Evolutionary conservation across 129 eudicot genomes (phyloP).

Genomic region (sunflower (Helianthus annuus)): DNA sequence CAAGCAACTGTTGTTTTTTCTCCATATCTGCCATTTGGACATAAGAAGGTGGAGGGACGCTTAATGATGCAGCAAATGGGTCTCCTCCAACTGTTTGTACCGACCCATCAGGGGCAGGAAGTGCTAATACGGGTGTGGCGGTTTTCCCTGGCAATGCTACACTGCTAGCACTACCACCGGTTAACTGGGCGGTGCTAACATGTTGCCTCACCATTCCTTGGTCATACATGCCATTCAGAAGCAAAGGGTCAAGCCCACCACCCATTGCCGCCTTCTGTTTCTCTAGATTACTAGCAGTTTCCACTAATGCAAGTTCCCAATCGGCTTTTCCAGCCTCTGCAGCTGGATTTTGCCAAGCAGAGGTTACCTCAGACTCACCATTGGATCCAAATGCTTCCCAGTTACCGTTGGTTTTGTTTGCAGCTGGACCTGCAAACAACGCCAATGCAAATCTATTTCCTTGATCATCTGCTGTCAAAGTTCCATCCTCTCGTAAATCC

Average conservation of each 20-base stretch:
- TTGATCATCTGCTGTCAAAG: constrained; percentile 71
- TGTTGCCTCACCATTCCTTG: constrained; percentile 83
- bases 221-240: constrained; percentile 83
- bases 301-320: constrained; percentile 93
- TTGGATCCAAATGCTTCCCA: constrained; percentile 70
- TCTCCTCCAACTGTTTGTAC: constrained; percentile 67
- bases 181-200: constrained; percentile 49
- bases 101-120: constrained; percentile 80
- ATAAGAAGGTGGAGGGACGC: constrained; percentile 32
- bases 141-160: constrained; percentile 63
- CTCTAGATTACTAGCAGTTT: constrained; percentile 62
- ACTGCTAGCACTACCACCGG: constrained; percentile 88
- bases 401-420: constrained; percentile 49
- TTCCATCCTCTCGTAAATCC: constrained; percentile 61
- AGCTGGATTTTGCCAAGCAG: constrained; percentile 94
- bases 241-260: constrained; percentile 81
- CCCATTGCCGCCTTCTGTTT: constrained; percentile 73
- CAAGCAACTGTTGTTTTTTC: constrained; percentile 76
- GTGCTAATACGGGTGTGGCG: constrained; percentile 60
- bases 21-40: constrained; percentile 70
- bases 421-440: constrained; percentile 65
- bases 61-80: constrained; percentile 44
- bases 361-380: constrained; percentile 61
- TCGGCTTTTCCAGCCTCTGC: constrained; percentile 84
- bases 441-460: constrained; percentile 78